Percentiles rank a stretch among this genome's conserved stretches.
Evolutionary conservation across 371 early-diverging fungal genomes (phyloP).

Genomic region (Basidiobolus meristosporus): DNA sequence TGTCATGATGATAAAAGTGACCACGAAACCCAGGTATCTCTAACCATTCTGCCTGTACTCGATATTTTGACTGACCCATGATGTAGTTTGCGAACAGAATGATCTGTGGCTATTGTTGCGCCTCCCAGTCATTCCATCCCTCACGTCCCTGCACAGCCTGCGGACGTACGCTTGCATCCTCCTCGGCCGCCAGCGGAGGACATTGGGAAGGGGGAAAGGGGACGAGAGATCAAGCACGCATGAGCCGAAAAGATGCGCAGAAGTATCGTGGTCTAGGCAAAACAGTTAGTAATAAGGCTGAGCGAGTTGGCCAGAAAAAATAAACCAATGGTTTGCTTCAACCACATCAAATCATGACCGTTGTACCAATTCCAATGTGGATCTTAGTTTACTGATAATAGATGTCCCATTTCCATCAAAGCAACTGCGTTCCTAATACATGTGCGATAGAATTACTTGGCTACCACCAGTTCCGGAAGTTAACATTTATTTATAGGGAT

Average conservation of each 20-base stretch:
- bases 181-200: conserved; percentile 17
- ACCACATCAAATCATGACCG: too few species aligned
- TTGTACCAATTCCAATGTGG: too few species aligned
- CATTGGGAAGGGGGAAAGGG: conserved; percentile 98
- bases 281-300: too few species aligned
- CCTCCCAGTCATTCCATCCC: conserved; percentile 72
- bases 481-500: too few species aligned
- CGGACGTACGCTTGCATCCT: conserved; percentile 43
- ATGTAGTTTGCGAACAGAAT: conserved; percentile 43
- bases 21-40: conserved; percentile 20
- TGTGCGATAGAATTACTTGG: too few species aligned
- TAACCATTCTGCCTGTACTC: neutral
- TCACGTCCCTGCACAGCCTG: conserved; percentile 36
- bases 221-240: conserved; percentile 48
- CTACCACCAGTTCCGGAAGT: too few species aligned
- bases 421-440: too few species aligned
- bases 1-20: conserved; percentile 78
- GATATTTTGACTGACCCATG: neutral
- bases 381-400: too few species aligned
- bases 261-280: too few species aligned
- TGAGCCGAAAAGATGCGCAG: conserved; percentile 38
- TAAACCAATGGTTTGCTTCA: too few species aligned
- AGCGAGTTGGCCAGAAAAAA: too few species aligned
- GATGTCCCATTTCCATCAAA: too few species aligned
- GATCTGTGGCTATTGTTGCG: conserved; percentile 86